These are phyloP conservation scores for Nitzschia sp. DNA, from an alignment of 108 stramenopile genomes.

Conservation along the genomic window DNA sequence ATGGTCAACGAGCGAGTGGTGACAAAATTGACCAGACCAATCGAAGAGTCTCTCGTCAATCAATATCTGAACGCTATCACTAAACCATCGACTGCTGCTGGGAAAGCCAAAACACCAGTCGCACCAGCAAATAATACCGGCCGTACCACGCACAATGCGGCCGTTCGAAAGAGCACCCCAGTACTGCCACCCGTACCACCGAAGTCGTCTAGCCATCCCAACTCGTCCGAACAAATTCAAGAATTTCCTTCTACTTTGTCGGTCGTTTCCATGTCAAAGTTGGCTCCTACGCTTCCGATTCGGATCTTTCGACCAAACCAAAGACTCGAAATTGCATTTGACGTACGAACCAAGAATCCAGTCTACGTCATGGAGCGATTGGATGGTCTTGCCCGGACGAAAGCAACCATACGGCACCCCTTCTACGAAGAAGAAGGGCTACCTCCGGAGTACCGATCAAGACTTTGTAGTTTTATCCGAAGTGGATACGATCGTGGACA, in stretches of 20 bases:
- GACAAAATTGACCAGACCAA: constrained; percentile 2
- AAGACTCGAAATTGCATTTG: constrained; percentile 71
- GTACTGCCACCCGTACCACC: neutral
- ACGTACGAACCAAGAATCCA: constrained; percentile 62
- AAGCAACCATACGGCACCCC: neutral
- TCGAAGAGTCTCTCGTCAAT: neutral
- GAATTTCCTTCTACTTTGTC: neutral
- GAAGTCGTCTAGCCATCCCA: neutral
- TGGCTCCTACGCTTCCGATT: constrained; percentile 40
- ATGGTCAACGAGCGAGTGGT: neutral
- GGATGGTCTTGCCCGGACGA: neutral
- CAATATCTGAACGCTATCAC: neutral
- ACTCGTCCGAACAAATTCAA: no score
- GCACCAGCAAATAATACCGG: neutral
- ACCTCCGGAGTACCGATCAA: constrained; percentile 45
- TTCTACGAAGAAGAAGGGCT: constrained; percentile 60
- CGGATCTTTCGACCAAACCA: constrained; percentile 55
- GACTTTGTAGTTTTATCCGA: constrained; percentile 50
- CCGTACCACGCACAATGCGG: neutral
- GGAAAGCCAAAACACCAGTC: neutral
- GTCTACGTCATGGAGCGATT: constrained; percentile 60
- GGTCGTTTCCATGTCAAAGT: neutral
- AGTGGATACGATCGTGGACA: constrained; percentile 82
- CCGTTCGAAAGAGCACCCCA: neutral
- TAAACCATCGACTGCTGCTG: neutral